Percentiles rank a stretch among this genome's conserved stretches.
phyloP scores from a whole-genome alignment of 2,329 filamentous ascomycete genomes.

The Colletotrichum gloeosporioides region DNA sequence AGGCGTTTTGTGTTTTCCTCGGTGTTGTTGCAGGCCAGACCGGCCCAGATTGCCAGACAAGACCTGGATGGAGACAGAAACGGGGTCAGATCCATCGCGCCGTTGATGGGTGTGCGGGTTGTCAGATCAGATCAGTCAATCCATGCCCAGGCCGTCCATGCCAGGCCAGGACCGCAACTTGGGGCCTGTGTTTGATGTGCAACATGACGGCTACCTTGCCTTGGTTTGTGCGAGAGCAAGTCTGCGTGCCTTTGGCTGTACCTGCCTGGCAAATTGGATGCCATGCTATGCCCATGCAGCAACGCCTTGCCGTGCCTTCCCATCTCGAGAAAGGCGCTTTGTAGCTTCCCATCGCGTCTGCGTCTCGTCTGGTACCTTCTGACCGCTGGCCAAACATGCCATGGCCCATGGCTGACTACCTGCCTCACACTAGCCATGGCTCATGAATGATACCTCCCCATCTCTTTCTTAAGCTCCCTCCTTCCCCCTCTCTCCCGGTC shows the following conservation, averaged over 20 bases:
- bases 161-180: neutral
- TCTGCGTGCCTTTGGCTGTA: neutral
- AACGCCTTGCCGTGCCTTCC: neutral
- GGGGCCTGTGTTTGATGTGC: neutral
- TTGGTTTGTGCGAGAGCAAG: neutral
- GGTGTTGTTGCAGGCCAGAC: neutral
- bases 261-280: neutral
- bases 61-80: conserved; percentile 7
- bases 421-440: neutral
- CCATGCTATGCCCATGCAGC: neutral
- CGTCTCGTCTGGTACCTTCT: neutral
- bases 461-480: conserved; percentile 13
- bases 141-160: neutral
- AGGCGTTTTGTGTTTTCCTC: neutral
- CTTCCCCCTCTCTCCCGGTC: neutral
- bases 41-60: neutral
- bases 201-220: neutral
- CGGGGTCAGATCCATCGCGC: conserved; percentile 1
- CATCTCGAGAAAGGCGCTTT: neutral
- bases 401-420: neutral
- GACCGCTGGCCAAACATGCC: conserved; percentile 5
- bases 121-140: conserved; percentile 15
- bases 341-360: neutral
- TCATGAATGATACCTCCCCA: neutral
- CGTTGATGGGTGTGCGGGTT: conserved; percentile 15